Percentiles rank a stretch among this genome's conserved stretches.
phyloP scores from a whole-genome alignment of 2,329 filamentous ascomycete species.

The Hymenoscyphus infarciens region DNA sequence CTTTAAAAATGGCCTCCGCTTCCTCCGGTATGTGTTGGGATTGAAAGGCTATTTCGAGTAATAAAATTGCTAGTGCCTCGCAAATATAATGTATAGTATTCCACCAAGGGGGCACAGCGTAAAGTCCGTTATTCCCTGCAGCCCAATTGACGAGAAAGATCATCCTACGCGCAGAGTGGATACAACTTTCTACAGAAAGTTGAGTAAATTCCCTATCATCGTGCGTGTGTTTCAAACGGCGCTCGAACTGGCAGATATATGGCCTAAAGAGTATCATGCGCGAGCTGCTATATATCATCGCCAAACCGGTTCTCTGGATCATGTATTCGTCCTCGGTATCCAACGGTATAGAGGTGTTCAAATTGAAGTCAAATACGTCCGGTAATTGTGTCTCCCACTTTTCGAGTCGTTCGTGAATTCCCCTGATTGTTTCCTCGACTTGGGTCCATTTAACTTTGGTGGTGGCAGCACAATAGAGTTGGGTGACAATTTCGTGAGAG shows the following conservation, averaged over 20 bases:
- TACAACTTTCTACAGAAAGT: conserved; percentile 21
- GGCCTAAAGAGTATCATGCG: conserved; percentile 32
- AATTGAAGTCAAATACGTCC: conserved; percentile 19
- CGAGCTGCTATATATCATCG: conserved; percentile 25
- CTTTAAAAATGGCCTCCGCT: conserved; percentile 23
- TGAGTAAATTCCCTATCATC: conserved; percentile 23
- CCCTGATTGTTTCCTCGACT: conserved; percentile 23
- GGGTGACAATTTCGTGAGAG: conserved; percentile 27
- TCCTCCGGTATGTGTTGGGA: conserved; percentile 26
- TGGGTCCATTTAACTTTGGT: conserved; percentile 27
- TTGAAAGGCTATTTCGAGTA: conserved; percentile 29
- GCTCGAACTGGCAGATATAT: conserved; percentile 28
- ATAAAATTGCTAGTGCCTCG: conserved; percentile 28
- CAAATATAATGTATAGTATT: conserved; percentile 28
- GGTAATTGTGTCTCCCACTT: conserved; percentile 24
- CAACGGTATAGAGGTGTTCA: conserved; percentile 18
- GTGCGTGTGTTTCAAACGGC: conserved; percentile 19
- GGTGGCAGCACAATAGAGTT: conserved; percentile 29
- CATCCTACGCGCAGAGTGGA: conserved; percentile 25
- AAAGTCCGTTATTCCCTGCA: conserved; percentile 14
- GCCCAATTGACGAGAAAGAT: conserved; percentile 21
- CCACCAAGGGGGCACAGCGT: conserved; percentile 27
- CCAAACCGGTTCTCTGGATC: conserved; percentile 21
- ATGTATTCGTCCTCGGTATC: conserved; percentile 19
- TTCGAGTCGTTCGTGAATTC: conserved; percentile 23